These are phyloP conservation scores for Fusarium floridanum DNA, from an alignment of 2,329 filamentous ascomycete genomes.

Conservation along the genomic window DNA sequence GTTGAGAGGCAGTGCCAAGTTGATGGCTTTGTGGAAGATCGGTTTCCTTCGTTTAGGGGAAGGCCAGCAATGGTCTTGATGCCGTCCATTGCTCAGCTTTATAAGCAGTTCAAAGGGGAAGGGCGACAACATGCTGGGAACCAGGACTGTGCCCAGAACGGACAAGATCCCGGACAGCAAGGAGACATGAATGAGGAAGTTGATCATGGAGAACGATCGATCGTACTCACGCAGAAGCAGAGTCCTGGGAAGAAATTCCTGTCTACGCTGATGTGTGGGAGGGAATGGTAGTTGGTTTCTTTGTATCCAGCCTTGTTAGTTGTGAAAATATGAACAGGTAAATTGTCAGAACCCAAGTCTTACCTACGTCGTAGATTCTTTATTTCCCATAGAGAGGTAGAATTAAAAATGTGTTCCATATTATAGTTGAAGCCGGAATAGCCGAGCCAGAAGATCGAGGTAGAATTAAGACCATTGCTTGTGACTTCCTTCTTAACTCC, in stretches of 20 bases:
- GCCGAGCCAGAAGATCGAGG: no score
- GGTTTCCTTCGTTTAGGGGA: neutral
- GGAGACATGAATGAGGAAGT: neutral
- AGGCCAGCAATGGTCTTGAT: neutral
- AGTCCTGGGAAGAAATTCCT: neutral
- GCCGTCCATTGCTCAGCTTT: neutral
- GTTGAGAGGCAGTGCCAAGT: neutral
- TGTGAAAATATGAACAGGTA: neutral
- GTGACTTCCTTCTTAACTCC: no score
- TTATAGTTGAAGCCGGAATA: no score
- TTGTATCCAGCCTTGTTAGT: neutral
- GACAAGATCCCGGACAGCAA: neutral
- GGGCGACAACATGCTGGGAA: accelerated
- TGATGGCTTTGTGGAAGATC: neutral
- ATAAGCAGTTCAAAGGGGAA: neutral
- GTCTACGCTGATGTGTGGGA: neutral
- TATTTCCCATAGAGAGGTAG: neutral
- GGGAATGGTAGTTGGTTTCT: neutral
- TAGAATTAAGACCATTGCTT: no score
- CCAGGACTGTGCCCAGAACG: neutral
- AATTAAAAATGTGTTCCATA: no score
- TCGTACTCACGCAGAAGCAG: neutral
- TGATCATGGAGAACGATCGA: neutral
- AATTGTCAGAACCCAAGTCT: no score
- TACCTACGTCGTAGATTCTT: no score